Evolutionary conservation across 2,329 filamentous ascomycete genomes (phyloP).

Genomic region (Colletotrichum camelliae): DNA sequence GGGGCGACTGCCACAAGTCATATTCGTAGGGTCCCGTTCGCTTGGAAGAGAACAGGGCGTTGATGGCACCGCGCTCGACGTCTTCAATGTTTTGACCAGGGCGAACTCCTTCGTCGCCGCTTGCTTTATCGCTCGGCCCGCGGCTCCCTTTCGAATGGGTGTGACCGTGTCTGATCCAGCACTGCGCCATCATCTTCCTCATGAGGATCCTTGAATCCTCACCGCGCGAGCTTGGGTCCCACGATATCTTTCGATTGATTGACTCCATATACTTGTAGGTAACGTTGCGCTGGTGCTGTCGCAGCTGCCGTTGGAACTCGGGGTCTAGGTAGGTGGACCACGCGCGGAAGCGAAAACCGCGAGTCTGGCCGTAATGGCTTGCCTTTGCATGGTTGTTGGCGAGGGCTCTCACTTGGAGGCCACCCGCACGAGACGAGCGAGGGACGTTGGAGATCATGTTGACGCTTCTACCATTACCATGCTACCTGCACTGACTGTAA

Average conservation of each 20-base stretch:
- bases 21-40: slow-evolving; percentile 23
- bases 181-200: slow-evolving; percentile 47
- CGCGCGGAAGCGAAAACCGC: slow-evolving; percentile 53
- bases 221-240: slow-evolving; percentile 46
- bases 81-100: slow-evolving; percentile 49
- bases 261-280: slow-evolving; percentile 53
- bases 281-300: slow-evolving; percentile 46
- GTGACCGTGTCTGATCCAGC: slow-evolving; percentile 37
- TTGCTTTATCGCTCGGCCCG: slow-evolving; percentile 35
- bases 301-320: slow-evolving; percentile 46
- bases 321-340: slow-evolving; percentile 50
- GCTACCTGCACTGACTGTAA: not conserved
- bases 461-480: slow-evolving; percentile 7
- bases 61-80: slow-evolving; percentile 48
- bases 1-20: slow-evolving; percentile 34
- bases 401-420: slow-evolving; percentile 24
- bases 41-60: slow-evolving; percentile 45
- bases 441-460: slow-evolving; percentile 32
- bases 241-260: slow-evolving; percentile 48
- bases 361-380: slow-evolving; percentile 42
- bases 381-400: not conserved
- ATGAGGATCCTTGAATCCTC: slow-evolving; percentile 40
- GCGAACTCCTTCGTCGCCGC: slow-evolving; percentile 42
- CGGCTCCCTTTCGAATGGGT: slow-evolving; percentile 33
- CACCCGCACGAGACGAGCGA: slow-evolving; percentile 32